These are phyloP conservation scores for Chlorella sorokiniana DNA, from an alignment of 139 green algal genomes.

Conservation along the genomic window DNA sequence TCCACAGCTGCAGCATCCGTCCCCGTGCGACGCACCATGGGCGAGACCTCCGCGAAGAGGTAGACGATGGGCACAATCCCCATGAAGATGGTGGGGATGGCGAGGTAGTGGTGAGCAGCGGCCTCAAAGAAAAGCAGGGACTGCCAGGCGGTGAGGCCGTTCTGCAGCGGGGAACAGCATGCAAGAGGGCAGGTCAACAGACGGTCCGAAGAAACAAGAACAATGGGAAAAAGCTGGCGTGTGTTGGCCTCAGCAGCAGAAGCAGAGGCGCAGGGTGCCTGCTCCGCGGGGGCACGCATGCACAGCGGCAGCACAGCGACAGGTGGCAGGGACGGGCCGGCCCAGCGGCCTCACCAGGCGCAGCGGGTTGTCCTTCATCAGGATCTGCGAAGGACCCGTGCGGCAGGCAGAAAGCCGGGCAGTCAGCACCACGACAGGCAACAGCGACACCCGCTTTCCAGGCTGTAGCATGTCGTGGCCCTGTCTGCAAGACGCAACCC, in stretches of 20 bases:
- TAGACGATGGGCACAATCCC: conserved; percentile 28
- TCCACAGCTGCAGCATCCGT: not conserved
- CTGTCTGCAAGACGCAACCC: too few relatives aligned
- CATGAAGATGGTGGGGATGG: conserved; percentile 27
- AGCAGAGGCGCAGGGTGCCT: not conserved
- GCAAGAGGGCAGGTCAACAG: too few relatives aligned
- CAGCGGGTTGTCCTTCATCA: conserved; percentile 30
- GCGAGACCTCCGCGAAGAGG: conserved; percentile 21
- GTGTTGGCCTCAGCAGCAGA: not conserved
- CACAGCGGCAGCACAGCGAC: too few relatives aligned
- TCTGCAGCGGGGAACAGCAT: not conserved
- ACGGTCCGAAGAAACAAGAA: too few relatives aligned
- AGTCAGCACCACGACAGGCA: too few relatives aligned
- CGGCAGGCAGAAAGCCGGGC: too few relatives aligned
- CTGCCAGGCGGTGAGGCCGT: not conserved
- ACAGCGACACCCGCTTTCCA: too few relatives aligned
- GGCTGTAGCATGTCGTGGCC: too few relatives aligned
- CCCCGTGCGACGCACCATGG: conserved; percentile 5
- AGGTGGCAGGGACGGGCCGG: too few relatives aligned
- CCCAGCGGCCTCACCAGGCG: conserved; percentile 24
- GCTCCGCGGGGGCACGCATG: too few relatives aligned
- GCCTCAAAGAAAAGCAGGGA: conserved; percentile 30
- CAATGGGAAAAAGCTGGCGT: too few relatives aligned
- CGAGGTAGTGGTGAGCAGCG: conserved; percentile 29
- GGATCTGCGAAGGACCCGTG: too few relatives aligned